Evolutionary conservation across 1,284 basidiomycete genomes (phyloP), one percentile per base, ranked within the genome.

Genomic region (Volvariella surrecta): DNA sequence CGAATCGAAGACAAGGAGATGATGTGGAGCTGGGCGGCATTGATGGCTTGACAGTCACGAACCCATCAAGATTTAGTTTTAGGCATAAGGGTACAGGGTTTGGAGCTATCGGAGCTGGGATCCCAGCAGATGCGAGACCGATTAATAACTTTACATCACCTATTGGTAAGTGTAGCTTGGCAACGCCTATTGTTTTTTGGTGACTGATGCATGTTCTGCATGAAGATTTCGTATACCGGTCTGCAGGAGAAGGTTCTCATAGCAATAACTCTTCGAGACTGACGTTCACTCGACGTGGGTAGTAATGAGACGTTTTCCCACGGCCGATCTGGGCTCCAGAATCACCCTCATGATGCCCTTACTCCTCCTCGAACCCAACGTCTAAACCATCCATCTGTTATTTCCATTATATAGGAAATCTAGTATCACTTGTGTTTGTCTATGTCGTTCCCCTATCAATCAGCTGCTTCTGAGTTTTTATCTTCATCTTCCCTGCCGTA

Each of bases 111-210:
- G 44, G 66, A 63, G 46, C 16, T 57, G 24, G 49, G 57, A 20
- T 41, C 48, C n/a, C 54, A 54, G 16, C 58, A 50, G 40, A 53
- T 75, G 43, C 62, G 61, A 35, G 52, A 72, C 34, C 34, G 51
- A 61, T 77, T 18, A 58, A 68, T 45, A 66, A 69, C 44, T 76
- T 70, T 57, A 70, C 61, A 31, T 74, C 71, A 13, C 74, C 74
- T 1, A 71, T 76, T 43, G 68, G 73, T 75, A 43, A 40, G 64
- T 62, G 22, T 32, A 11, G 24, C 11, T 18, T 32, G 28, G 24
- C n/a, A n/a, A n/a, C n/a, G 32, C 43, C 10, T 42, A 18, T 19
- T 42, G 39, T 24, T 37, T 37, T 40, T 4, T 28, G 38, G 16
- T 37, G 20, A 35, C 13, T 35, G 4, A 15, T 7, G n/a, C 34